A percentile compares a stretch with the other conserved stretches of the same genome.
Evolutionary conservation across 495 filamentous ascomycete species (phyloP).

Genomic region (Parathielavia hyrcaniae): DNA sequence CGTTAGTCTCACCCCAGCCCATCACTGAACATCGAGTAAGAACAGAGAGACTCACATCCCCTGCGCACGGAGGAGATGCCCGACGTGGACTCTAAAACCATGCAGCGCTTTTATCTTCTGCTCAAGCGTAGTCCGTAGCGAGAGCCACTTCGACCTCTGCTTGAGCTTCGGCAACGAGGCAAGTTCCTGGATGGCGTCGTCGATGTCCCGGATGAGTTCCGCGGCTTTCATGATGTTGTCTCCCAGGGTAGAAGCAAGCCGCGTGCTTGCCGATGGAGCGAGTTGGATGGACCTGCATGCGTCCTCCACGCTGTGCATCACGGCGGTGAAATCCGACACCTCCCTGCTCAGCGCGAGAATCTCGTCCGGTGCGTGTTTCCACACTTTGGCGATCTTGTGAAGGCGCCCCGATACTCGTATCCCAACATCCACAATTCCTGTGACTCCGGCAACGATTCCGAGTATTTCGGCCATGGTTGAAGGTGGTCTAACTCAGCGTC

Average conservation of each 20-base stretch:
- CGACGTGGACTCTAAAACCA: background rate
- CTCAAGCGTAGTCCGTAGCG: background rate
- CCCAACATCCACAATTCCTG: background rate
- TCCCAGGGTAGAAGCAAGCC: background rate
- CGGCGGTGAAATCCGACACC: background rate
- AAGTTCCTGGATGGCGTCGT: background rate
- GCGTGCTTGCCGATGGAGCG: background rate
- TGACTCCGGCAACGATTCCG: background rate
- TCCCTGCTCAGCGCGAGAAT: background rate
- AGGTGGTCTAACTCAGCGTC: too few species aligned
- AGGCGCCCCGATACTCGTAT: background rate
- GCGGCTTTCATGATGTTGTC: background rate
- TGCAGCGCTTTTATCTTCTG: background rate
- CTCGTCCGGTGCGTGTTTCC: background rate
- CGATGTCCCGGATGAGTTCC: background rate
- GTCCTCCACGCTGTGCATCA: background rate
- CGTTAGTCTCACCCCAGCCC: too few species aligned
- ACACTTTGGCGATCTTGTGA: background rate
- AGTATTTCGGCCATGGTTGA: background rate
- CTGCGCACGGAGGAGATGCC: background rate
- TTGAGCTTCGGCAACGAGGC: background rate
- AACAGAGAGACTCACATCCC: too few species aligned
- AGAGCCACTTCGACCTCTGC: background rate
- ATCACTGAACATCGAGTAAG: too few species aligned
- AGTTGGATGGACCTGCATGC: background rate